Base-by-base conservation (phyloP, 352 stramenopile genomes). In the Nothophytophthora sp. region DNA sequence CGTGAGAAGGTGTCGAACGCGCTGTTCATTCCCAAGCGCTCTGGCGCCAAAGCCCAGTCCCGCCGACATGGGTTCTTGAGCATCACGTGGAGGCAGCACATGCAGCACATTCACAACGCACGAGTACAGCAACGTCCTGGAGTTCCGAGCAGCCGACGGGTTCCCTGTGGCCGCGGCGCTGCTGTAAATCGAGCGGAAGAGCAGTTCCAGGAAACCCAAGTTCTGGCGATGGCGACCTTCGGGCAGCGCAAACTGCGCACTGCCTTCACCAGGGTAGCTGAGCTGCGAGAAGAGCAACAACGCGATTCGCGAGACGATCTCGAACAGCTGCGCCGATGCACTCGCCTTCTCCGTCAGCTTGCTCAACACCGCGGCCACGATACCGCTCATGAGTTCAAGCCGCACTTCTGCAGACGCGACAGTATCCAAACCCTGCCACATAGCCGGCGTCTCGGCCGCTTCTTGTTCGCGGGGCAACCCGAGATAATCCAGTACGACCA, bases 401-500 rank as follows among this genome's bases (percentile, higher is more conserved):
- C 74, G 74, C 6, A 88, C 73, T 60, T 92, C 75, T 0, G 55
- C 38, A 2, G 81, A 88, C 13, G 70, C 70, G 42, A 86, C 66
- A 20, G 59, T 50, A 47, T 89, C 75, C 27, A 88, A 48, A 16
- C 78, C 78, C 33, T 87, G 76, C 76, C 76, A 86, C 70, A 89
- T 72, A n/a, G 57, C 55, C 15, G 60, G 60, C 13, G 61, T 69
- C 33, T 69, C 56, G 13, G 63, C 15, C 15, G 41, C 45, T 45
- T 70, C 50, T 38, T 81, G 55, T 19, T 81, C 70, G 23, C 68
- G 63, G 22, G 65, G 57, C 30, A 87, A 43, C 12, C 62, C 60
- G 18, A 93, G 55, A 43, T 90, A 92, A 37, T 92, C 79, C 5
- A 95, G 55, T 13, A 90, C 78, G 47, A 92, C 70, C 12, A 95